Base-by-base conservation (phyloP, 495 filamentous ascomycete genomes). In the Talaromyces ruber region DNA sequence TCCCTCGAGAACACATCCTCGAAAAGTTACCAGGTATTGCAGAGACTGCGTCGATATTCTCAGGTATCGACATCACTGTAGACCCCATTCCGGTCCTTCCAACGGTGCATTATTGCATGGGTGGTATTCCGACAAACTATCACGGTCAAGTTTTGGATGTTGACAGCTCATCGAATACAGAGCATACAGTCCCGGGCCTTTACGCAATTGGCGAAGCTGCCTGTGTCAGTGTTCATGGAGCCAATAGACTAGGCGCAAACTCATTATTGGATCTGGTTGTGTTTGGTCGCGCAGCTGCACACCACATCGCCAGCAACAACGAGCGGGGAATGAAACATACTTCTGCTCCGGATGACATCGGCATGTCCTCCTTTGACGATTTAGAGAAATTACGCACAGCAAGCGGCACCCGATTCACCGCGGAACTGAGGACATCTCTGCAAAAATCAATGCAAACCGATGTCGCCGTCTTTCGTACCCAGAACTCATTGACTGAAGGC, bases 21-120 rank as follows among this genome's bases (percentile, higher is more conserved):
- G 76, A 91, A 30, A 89, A 96, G 70, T 89, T 98, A 61, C 93
- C 93, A 58, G 93, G 93, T 84, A 98, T 98, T 73, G 96, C 94
- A 29, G 93, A 98, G 81, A 98, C 94, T 37, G 93, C 93, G 47
- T 89, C 89, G 63, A 97, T 98, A 71, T 98, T 98, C 79, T 81
- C 93, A 30, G 93, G 93, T 73, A 92, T 98, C 68, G 94, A 98
- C 73, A 92, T 98, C 65, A 87, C 86, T 71, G 96, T 95, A 81
- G 89, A 96, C 75, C 93, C 93, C 65, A 98, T 98, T 69, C 93
- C 93, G 59, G 94, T 98, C 66, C 82, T 98, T 59, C 93, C 93
- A 55, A 98, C 93, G 45, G 94, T 96, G 69, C 94, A 98, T 81
- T 98, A 98, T 84, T 96, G 96, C 84, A 98, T 98, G 93, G 93